phyloP scores from a whole-genome alignment of 2,329 filamentous ascomycete genomes.

The Xylaria sp. region DNA sequence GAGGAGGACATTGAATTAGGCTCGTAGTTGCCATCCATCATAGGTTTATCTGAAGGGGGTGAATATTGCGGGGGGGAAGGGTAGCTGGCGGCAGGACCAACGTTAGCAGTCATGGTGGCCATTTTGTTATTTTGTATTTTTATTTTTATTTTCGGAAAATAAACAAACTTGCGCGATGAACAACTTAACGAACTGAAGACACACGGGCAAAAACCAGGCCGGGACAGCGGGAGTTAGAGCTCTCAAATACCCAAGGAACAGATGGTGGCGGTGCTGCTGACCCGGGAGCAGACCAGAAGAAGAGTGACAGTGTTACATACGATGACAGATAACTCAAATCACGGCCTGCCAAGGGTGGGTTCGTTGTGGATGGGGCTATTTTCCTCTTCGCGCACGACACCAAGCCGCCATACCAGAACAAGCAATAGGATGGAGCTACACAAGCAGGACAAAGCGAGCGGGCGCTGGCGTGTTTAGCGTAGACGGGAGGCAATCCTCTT shows the following conservation, averaged over 20 bases:
- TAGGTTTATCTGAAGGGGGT: constrained; percentile 49
- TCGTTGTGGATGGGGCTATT: constrained; percentile 29
- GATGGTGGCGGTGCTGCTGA: constrained; percentile 41
- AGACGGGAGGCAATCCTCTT: constrained; percentile 30
- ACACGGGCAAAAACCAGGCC: constrained; percentile 26
- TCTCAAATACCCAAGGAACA: constrained; percentile 37
- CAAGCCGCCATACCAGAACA: constrained; percentile 32
- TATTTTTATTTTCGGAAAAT: constrained; percentile 19
- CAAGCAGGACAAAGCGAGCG: constrained; percentile 25
- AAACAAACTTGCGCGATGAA: constrained; percentile 30
- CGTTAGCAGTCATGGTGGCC: constrained; percentile 53
- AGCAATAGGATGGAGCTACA: constrained; percentile 18
- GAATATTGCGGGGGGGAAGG: constrained; percentile 53
- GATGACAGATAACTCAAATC: constrained; percentile 44
- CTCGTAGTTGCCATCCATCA: constrained; percentile 51
- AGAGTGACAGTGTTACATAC: constrained; percentile 38
- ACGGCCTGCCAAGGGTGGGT: constrained; percentile 35
- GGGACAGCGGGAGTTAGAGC: constrained; percentile 33
- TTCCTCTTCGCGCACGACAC: constrained; percentile 24
- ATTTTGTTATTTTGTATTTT: constrained; percentile 9
- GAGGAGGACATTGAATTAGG: constrained; percentile 60
- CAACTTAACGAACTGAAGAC: constrained; percentile 25
- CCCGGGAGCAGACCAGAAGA: constrained; percentile 30
- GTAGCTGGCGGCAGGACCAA: constrained; percentile 51
- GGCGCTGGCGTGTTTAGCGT: constrained; percentile 2